A percentile compares a stretch with the other conserved stretches of the same genome.
These are phyloP conservation scores for Solanum chilense DNA, from an alignment of 257 asterid genomes.

Conservation along the genomic window DNA sequence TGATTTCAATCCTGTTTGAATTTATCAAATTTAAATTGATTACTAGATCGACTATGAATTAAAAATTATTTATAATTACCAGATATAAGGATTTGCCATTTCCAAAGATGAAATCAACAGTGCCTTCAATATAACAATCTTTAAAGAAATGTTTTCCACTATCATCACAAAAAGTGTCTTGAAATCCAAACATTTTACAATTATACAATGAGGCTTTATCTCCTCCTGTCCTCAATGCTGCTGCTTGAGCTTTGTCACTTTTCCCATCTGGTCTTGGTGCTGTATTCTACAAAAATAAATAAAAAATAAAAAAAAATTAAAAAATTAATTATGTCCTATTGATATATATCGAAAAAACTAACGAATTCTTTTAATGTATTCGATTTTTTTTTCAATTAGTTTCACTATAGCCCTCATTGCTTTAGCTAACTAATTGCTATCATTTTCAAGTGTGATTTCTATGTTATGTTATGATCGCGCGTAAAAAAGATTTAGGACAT, in stretches of 20 bases:
- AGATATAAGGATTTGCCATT: constrained; percentile 46
- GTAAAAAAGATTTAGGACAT: background rate
- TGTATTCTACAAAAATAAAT: constrained; percentile 18
- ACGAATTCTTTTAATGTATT: background rate
- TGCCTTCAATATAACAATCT: constrained; percentile 84
- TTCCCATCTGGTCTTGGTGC: constrained; percentile 55
- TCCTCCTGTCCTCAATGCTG: constrained; percentile 41
- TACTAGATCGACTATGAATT: background rate
- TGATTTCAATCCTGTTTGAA: no score
- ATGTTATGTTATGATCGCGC: background rate
- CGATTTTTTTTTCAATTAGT: background rate
- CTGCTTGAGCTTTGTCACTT: constrained; percentile 37
- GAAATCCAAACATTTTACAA: constrained; percentile 54
- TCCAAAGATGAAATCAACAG: constrained; percentile 78
- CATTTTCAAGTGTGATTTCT: background rate
- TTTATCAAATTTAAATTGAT: background rate
- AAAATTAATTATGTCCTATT: background rate
- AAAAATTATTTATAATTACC: constrained; percentile 14
- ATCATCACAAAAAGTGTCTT: constrained; percentile 72
- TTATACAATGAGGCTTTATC: constrained; percentile 46
- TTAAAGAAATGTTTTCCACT: constrained; percentile 60
- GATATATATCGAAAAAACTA: background rate
- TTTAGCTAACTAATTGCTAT: background rate
- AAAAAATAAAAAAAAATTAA: no score
- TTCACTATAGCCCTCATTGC: background rate